Conservation (phyloP, 257 asterid genomes). For the Orobanche coerulescens region DNA sequence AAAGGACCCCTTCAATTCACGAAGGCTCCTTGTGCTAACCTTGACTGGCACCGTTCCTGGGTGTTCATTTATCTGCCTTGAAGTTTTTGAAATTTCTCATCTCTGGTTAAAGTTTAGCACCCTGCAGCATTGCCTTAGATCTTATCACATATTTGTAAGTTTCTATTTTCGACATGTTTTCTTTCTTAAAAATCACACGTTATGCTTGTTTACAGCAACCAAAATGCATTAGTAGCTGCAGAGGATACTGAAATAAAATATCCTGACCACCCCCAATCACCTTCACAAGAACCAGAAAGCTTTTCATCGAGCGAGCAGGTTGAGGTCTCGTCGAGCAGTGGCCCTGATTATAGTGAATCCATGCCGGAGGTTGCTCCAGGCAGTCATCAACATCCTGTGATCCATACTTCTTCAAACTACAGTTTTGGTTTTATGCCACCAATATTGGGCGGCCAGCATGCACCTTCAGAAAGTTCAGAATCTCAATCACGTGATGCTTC, state of each 20-base stretch:
- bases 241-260: slow-evolving; percentile 41
- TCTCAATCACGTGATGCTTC: slow-evolving; percentile 63
- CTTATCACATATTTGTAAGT: background rate
- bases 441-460: slow-evolving; percentile 40
- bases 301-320: slow-evolving; percentile 38
- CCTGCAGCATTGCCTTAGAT: background rate
- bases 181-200: slow-evolving; percentile 11
- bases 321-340: slow-evolving; percentile 43
- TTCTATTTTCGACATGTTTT: slow-evolving; percentile 1
- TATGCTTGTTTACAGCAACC: slow-evolving; percentile 40
- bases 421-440: slow-evolving; percentile 60
- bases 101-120: background rate
- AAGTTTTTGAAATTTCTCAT: slow-evolving; percentile 1
- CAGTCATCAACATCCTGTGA: slow-evolving; percentile 47
- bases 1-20: background rate
- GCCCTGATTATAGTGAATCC: slow-evolving; percentile 43
- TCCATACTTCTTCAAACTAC: slow-evolving; percentile 53
- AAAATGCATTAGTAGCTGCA: slow-evolving; percentile 34
- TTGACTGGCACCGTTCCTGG: background rate
- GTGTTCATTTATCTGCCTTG: background rate
- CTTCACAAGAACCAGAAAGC: slow-evolving; percentile 39
- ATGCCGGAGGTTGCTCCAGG: slow-evolving; percentile 49
- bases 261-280: slow-evolving; percentile 44
- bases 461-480: slow-evolving; percentile 62
- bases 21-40: background rate